Evolutionary conservation across 1,284 basidiomycete species (phyloP), one percentile per base, ranked within the genome.

Genomic region (Phenoliferia sp.): DNA sequence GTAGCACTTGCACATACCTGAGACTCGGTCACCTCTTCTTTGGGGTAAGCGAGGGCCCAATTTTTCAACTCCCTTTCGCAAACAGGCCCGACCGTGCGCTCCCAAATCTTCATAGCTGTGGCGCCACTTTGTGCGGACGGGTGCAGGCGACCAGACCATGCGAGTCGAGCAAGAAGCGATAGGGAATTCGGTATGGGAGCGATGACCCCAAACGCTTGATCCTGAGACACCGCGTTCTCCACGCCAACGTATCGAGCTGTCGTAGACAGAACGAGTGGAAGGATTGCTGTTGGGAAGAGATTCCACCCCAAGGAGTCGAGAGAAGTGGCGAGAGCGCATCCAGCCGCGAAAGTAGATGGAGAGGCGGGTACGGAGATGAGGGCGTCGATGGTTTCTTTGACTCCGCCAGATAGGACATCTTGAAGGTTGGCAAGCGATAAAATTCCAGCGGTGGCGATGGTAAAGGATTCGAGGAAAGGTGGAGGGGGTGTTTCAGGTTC

Each of bases 371-470:
- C 36, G 12, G 64, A 22, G 52, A 71, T 63, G 61, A 71, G 55
- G 1, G 60, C 48, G 22, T 71, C 68, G 64, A 73, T 52, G 12
- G 66, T 34, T 12, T 64, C 31, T 22, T 66, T 63, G 4, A 66
- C 55, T 2, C 58, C n/a, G 17, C 69, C 62, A 0, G 72, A 64
- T 34, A 73, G 66, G 34, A 72, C 52, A 65, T 76, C 68, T 29
- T 72, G 61, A 26, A 71, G 64, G 32, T 60, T 50, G 31, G 73
- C 58, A 48, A 64, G 67, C 15, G 66, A 68, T n/a, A 73, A 64
- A 36, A 68, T 56, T 15, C 36, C 39, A 12, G 88, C 89, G 73
- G 89, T 89, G 29, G 90, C 90, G 28, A 78, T 90, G 69, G 81
- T 91, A 52, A 59, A 54, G 31, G 65, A 52, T 48, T 59, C 48